Conservation (phyloP, 2,329 filamentous ascomycete species). For the Alternaria gaisen region DNA sequence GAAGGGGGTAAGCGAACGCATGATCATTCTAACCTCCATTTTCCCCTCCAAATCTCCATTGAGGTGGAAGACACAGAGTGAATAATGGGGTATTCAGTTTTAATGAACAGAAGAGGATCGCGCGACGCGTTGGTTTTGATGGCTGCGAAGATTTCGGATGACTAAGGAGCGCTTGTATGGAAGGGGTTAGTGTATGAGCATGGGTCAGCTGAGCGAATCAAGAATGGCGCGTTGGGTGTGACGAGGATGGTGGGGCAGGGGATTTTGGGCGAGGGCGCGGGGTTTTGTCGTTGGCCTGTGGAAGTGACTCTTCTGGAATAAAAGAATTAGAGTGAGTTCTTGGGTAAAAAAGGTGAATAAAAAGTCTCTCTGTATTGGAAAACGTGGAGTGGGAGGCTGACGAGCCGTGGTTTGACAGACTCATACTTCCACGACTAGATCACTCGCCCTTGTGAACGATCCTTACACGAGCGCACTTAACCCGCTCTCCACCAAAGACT, state of each 20-base stretch:
- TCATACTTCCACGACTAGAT: constrained; percentile 15
- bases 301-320: constrained; percentile 23
- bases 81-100: constrained; percentile 63
- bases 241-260: constrained; percentile 29
- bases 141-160: constrained; percentile 30
- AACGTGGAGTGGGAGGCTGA: constrained; percentile 12
- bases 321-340: not conserved
- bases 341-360: constrained; percentile 10
- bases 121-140: constrained; percentile 18
- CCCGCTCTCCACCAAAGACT: constrained; percentile 5
- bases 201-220: constrained; percentile 23
- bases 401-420: constrained; percentile 16
- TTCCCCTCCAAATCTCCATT: constrained; percentile 73
- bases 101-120: constrained; percentile 44
- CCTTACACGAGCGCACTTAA: constrained; percentile 15
- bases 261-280: constrained; percentile 20
- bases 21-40: constrained; percentile 66
- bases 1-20: constrained; percentile 67
- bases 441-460: constrained; percentile 14
- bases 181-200: constrained; percentile 7
- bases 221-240: constrained; percentile 25
- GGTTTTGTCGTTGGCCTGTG: constrained; percentile 18
- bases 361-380: not conserved
- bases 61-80: constrained; percentile 69
- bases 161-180: constrained; percentile 34